Base-by-base conservation (phyloP, 225 moss, liverwort and hornwort species). In the Marchantia polymorpha region DNA sequence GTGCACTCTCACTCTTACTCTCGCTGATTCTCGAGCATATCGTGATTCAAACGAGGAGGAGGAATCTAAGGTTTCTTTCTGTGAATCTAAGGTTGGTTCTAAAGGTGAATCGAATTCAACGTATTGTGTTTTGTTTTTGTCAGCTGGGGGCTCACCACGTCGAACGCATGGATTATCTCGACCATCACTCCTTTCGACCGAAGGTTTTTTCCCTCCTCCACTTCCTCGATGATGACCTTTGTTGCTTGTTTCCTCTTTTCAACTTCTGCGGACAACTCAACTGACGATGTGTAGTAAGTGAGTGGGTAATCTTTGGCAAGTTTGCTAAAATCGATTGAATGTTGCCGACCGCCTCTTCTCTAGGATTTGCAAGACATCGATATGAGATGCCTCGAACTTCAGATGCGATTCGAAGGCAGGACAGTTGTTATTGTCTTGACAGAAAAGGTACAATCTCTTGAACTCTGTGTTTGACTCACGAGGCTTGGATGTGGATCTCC, bases 141-240 rank as follows among this genome's bases (percentile, higher is more conserved):
- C 85, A 97, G 97, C 86, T 88, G 88, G 93, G 93, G 31, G 83
- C 88, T 83, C 77, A 69, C 50, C 85, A 90, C 79, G 84, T 97
- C 58, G 93, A 94, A 83, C 88, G 90, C 30, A 89, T 97, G 89
- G 93, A 93, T 81, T 97, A 89, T 72, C 84, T 86, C 80, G 97
- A 97, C 72, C 97, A 97, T 81, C 92, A 92, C 81, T 75, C 67
- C 0, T 94, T 97, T 73, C 75, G 84, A 56, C 29, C 73, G n/a
- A 81, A 93, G 92, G 97, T 97, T 77, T 73, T 76, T 30, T 20
- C 6, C 26, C 8, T 26, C 20, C 16, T 77, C 66, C 61, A 46
- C 15, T 63, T 76, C 15, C 48, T 76, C 17, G 15, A 48, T 12
- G 60, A 20, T 60, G n/a, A 39, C 2, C 5, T 39, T 2, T 39